Conservation (phyloP, 768 basidiomycete species). For the Boletus rex-veris region DNA sequence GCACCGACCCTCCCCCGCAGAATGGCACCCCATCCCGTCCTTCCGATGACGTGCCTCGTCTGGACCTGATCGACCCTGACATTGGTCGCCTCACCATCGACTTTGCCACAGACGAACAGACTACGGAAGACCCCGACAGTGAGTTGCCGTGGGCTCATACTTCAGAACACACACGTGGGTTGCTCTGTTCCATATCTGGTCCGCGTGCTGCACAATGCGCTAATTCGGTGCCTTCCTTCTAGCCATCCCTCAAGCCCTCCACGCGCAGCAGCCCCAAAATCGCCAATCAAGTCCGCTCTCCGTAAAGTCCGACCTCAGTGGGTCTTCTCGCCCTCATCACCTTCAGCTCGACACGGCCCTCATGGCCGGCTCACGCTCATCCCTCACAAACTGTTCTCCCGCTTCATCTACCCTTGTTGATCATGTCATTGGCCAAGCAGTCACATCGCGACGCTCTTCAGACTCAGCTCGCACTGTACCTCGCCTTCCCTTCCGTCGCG, state of each 20-base stretch:
- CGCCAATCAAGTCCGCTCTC: constrained; percentile 38
- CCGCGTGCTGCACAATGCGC: constrained; percentile 25
- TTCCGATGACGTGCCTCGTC: constrained; percentile 33
- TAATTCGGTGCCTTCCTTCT: constrained; percentile 20
- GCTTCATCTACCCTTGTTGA: constrained; percentile 42
- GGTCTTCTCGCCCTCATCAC: constrained; percentile 41
- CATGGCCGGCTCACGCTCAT: constrained; percentile 40
- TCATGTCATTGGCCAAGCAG: constrained; percentile 19
- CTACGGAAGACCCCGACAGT: constrained; percentile 41
- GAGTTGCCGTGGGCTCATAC: constrained; percentile 56
- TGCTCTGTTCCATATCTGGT: constrained; percentile 28
- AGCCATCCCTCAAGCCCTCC: constrained; percentile 26
- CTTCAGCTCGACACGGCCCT: constrained; percentile 58
- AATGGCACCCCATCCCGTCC: constrained; percentile 28
- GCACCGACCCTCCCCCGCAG: constrained; percentile 39
- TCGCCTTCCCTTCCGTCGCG: constrained; percentile 49
- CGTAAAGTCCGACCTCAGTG: constrained; percentile 37
- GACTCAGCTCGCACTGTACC: constrained; percentile 68
- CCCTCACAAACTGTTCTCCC: constrained; percentile 42
- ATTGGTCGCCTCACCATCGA: constrained; percentile 58
- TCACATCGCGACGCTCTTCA: constrained; percentile 54
- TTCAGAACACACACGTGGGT: constrained; percentile 44
- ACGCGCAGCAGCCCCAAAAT: constrained; percentile 25
- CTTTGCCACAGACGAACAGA: constrained; percentile 39
- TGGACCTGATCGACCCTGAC: constrained; percentile 50